Conservation (phyloP, 2,329 filamentous ascomycete genomes). For the Tolypocladium tundrense region DNA sequence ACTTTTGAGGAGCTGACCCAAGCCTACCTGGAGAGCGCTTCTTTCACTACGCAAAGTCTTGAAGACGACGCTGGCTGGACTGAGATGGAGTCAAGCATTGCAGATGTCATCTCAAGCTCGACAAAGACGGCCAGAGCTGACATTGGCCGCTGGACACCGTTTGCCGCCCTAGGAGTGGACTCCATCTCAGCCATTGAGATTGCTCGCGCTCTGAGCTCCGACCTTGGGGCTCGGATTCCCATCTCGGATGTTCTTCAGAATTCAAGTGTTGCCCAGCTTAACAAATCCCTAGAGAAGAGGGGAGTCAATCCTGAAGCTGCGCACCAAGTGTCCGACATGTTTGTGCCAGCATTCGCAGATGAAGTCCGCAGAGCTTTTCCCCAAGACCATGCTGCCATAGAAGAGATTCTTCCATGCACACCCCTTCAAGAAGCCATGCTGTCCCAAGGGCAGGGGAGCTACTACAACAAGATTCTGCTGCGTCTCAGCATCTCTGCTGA, state of each 20-base stretch:
- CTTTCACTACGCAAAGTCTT: conserved; percentile 13
- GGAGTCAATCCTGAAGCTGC: background rate
- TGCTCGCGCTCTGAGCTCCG: conserved; percentile 42
- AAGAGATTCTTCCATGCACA: conserved; percentile 66
- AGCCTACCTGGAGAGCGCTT: conserved; percentile 29
- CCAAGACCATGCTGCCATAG: conserved; percentile 24
- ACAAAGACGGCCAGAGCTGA: conserved; percentile 32
- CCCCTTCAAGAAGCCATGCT: conserved; percentile 86
- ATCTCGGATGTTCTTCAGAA: conserved; percentile 63
- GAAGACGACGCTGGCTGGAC: conserved; percentile 36
- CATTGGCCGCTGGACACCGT: conserved; percentile 57
- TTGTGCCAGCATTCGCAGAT: conserved; percentile 10
- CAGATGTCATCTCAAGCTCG: conserved; percentile 39
- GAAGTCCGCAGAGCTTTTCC: conserved; percentile 1
- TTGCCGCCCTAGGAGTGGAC: conserved; percentile 71
- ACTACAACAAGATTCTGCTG: conserved; percentile 65
- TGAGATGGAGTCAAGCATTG: conserved; percentile 44
- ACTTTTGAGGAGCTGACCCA: conserved; percentile 36
- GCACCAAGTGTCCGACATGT: conserved; percentile 15
- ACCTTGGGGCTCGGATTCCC: conserved; percentile 38
- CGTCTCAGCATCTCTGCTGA: conserved; percentile 39
- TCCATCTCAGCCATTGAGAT: conserved; percentile 72
- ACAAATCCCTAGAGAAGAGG: conserved; percentile 15
- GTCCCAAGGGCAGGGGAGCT: conserved; percentile 41
- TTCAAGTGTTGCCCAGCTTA: conserved; percentile 54